Conservation (phyloP, 208 protist species). For the Vickermania ingenoplastis region DNA sequence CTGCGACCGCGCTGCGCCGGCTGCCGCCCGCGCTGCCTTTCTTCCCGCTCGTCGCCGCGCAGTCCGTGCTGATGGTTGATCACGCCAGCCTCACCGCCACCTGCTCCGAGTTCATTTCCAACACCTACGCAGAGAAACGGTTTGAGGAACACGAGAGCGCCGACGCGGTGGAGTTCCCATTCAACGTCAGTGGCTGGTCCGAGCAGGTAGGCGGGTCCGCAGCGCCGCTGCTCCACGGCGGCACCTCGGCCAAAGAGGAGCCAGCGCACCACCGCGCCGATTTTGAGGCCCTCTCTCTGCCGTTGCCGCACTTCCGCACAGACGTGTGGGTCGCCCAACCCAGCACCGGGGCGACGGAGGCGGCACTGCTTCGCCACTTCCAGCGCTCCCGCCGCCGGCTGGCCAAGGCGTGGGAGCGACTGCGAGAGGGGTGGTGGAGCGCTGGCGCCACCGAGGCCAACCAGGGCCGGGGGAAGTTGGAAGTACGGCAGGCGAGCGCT, state of each 20-base stretch:
- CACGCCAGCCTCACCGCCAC: conserved; percentile 4
- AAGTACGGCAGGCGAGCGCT: too few species aligned
- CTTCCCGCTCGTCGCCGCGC: conserved; percentile 7
- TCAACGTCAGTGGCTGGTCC: too few species aligned
- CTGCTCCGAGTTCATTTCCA: conserved; percentile 16
- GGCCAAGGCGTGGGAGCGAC: neutral
- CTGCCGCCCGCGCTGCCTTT: conserved; percentile 1
- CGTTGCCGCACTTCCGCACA: neutral
- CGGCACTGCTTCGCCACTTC: neutral
- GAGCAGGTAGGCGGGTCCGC: too few species aligned
- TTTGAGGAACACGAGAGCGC: neutral
- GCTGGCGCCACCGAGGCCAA: too few species aligned
- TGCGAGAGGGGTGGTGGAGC: neutral
- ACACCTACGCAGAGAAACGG: neutral
- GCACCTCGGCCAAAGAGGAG: neutral
- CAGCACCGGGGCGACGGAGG: neutral
- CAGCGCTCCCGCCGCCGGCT: neutral
- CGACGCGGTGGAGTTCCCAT: too few species aligned
- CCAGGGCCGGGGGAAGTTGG: too few species aligned
- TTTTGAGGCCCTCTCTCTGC: neutral
- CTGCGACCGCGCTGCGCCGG: neutral
- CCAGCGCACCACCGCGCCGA: neutral
- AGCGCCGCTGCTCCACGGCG: neutral
- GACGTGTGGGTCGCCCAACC: neutral
- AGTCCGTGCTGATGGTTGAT: conserved; percentile 21